A percentile compares a stretch with the other conserved stretches of the same genome.
Conservation (phyloP, 108 stramenopile species). For the Cyclotella baltica region DNA sequence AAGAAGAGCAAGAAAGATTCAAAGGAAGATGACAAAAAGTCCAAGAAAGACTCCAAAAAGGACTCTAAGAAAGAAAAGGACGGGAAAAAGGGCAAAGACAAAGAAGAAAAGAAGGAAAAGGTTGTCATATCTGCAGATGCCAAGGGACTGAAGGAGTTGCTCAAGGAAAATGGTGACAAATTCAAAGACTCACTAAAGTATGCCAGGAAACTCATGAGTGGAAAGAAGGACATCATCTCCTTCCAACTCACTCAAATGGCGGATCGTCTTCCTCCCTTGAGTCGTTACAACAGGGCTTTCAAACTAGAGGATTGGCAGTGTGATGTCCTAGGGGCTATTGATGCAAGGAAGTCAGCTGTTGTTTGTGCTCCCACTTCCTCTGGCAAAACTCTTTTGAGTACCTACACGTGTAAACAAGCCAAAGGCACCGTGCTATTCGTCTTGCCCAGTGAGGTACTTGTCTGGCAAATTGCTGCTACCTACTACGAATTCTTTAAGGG, state of each 20-base stretch:
- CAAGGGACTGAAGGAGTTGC: constrained; percentile 72
- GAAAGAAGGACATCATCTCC: constrained; percentile 86
- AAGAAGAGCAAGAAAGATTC: constrained; percentile 88
- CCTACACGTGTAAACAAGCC: constrained; percentile 94
- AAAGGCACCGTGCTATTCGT: constrained; percentile 95
- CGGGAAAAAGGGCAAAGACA: constrained; percentile 75
- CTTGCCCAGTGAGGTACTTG: constrained; percentile 98
- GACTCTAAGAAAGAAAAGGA: constrained; percentile 82
- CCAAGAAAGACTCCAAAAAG: constrained; percentile 81
- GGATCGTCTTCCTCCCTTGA: constrained; percentile 97
- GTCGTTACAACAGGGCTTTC: constrained; percentile 94
- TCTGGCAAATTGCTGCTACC: constrained; percentile 99
- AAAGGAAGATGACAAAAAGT: constrained; percentile 83
- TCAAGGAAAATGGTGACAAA: constrained; percentile 89
- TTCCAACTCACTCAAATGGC: constrained; percentile 98
- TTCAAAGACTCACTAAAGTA: constrained; percentile 95
- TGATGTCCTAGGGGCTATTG: constrained; percentile 91
- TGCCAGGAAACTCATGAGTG: constrained; percentile 89
- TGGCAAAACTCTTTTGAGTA: constrained; percentile 98
- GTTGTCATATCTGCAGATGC: constrained; percentile 76
- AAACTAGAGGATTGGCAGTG: constrained; percentile 98
- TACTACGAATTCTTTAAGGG: constrained; percentile 97
- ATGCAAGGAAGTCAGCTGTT: constrained; percentile 91
- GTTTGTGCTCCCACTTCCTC: constrained; percentile 98
- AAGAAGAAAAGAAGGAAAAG: constrained; percentile 74